Evolutionary conservation across 495 filamentous ascomycete species (phyloP), one percentile per base, ranked within the genome.

Genomic region (Penicillium samsonianum): DNA sequence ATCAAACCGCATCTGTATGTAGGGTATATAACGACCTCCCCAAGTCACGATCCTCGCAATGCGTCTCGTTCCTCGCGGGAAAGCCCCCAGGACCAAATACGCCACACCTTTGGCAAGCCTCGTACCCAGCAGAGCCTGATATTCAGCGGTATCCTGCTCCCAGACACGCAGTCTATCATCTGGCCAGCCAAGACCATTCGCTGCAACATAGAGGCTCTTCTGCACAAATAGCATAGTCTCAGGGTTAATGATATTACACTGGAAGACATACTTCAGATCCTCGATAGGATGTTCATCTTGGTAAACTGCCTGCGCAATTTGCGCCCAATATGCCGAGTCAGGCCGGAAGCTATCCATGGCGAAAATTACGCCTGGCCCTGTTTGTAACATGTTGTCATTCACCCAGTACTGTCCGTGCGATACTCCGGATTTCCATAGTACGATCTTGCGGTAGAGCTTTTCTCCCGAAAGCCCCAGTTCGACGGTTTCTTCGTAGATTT

Each of bases 361-460:
- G n/a, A 38, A 38, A 38, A 38, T 17, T 7, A 38, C 35, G n/a
- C 16, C 35, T 17, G 35, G 35, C 35, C 35, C 35, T 38, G 35
- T 38, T 17, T 38, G 35, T 38, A 38, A 38, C 35, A 7, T 38
- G n/a, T 38, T 17, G 35, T 38, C 35, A 38, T 38, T n/a, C 6
- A 38, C 35, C 6, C 35, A 38, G 35, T 38, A 38, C n/a, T 38
- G 16, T 38, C 35, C 16, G n/a, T 3, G 35, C 35, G 3, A 38
- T 38, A 38, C 67, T 17, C 35, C 35, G 0, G 35, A n/a, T 5
- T 38, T 38, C 35, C 16, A 38, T 17, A 38, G 35, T 17, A 38
- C 35, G 35, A 38, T 38, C 35, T 38, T 38, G 35, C 35, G 35
- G 35, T 38, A 38, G 35, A 38, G 35, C n/a, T 38, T 17, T 17